Base-by-base conservation (phyloP, 805 yeast genomes). In the Brettanomyces naardenensis region DNA sequence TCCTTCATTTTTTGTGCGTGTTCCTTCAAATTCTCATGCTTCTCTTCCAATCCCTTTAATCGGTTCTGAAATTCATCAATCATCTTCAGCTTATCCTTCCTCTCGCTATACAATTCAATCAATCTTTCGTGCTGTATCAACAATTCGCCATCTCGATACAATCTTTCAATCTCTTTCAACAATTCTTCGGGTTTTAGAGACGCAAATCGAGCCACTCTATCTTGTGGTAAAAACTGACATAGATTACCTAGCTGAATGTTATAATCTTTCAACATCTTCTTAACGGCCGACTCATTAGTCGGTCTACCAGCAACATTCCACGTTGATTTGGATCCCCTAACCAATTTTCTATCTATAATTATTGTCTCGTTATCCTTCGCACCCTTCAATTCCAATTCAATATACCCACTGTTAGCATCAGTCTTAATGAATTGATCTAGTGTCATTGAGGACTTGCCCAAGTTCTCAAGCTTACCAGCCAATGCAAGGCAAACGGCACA, bases 201-300 rank as follows among this genome's bases (percentile, higher is more conserved):
- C 0, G 97, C 95, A 65, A 92, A 92, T 46, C 85, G 87, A 2
- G 95, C 90, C 5, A 92, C 97, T 42, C 94, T 69, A 50, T 90
- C 97, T 55, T 92, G 99, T 0, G 98, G 95, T 39, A 92, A 64
- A 52, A 92, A 92, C 54, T 90, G 97, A 53, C 97, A 89, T 35
- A 90, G 66, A 54, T 90, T 92, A 54, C 87, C 94, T 40, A 92
- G 66, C 53, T 92, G 97, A 42, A 92, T 82, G 52, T 83, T 83
- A 44, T 77, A 69, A 2, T 52, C 52, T 17, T 59, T 54, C 20
- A 82, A 63, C 0, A 69, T 29, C 3, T 59, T 58, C 40, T 65
- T 70, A 4, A 87, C 69, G 4, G 52, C 53, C 10, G 48, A 44
- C 41, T 79, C 86, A 3, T 61, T 59, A 0, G 64, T 51, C 2